Evolutionary conservation across 1,284 basidiomycete genomes (phyloP), one percentile per base, ranked within the genome.

Genomic region (Cryptococcus amylolentus): DNA sequence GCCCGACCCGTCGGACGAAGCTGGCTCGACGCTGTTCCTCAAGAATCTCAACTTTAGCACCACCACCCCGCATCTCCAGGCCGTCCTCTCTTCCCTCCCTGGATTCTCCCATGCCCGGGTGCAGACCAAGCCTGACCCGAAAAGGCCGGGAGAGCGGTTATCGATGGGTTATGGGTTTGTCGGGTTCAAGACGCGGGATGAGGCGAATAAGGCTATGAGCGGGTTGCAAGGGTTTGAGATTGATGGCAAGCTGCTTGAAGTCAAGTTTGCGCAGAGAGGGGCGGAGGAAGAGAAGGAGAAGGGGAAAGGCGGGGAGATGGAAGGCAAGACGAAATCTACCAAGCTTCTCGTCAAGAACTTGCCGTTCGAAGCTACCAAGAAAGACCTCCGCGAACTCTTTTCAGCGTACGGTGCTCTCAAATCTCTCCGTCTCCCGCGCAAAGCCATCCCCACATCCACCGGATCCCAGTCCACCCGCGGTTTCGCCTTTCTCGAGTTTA

Each of bases 161-260:
- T 91, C 89, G 69, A 94, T 96, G 92, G 93, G 94, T 0, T 98
- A 94, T 73, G 95, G 93, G 0, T 98, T 98, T 70, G 84, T 96
- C 37, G 95, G 94, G 3, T 98, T 98, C 80, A 85, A 84, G 71
- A 86, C 86, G 31, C 77, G 77, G 1, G 87, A 88, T 26, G 84
- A 82, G 5, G 94, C 95, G 39, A 81, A 83, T 70, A 83, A 82
- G 57, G 95, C 88, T n/a, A 67, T 90, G 64, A 84, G 84, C 68
- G 86, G 86, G 52, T 84, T 94, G 78, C 84, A 92, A 62, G 89
- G 88, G 0, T 86, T 88, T 64, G 84, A 88, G 48, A 80, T 98
- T 10, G 95, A 97, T 71, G 93, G 93, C 0, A 92, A 97, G 72
- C 82, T 84, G 23, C 76, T 98, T 42, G 83, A 85, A 57, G 87